Conservation (phyloP, 2,329 filamentous ascomycete species). For the Gaeumannomyces tritici region DNA sequence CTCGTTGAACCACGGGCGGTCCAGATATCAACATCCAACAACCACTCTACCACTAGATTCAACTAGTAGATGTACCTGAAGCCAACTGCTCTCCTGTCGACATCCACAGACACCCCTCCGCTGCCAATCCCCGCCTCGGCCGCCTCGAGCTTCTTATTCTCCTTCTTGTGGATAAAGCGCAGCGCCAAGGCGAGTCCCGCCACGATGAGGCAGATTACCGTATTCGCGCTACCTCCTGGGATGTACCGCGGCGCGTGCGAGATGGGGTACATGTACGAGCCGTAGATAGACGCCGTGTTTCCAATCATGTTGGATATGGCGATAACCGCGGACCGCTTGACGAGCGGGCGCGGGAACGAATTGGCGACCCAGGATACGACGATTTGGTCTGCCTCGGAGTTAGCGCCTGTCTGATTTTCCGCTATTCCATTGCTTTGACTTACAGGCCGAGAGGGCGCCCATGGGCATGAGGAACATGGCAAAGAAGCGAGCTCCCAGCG, state of each 20-base stretch:
- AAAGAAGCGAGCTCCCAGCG: slow-evolving; percentile 44
- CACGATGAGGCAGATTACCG: slow-evolving; percentile 52
- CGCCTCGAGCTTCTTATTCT: slow-evolving; percentile 49
- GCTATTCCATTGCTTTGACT: slow-evolving; percentile 4
- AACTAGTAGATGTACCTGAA: background rate
- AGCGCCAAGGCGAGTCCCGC: slow-evolving; percentile 41
- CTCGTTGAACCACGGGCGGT: too few relatives aligned
- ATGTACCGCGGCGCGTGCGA: slow-evolving; percentile 30
- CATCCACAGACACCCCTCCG: slow-evolving; percentile 6
- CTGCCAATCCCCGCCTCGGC: background rate
- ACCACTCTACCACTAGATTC: background rate
- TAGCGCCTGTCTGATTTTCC: background rate
- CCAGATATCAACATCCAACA: too few relatives aligned
- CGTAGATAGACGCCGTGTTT: slow-evolving; percentile 42
- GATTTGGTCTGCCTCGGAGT: slow-evolving; percentile 28
- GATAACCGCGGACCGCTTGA: slow-evolving; percentile 55
- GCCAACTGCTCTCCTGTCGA: slow-evolving; percentile 3
- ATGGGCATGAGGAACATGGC: slow-evolving; percentile 54
- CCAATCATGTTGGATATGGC: slow-evolving; percentile 60
- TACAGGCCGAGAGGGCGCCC: slow-evolving; percentile 37
- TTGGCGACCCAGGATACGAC: slow-evolving; percentile 62
- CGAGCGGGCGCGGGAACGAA: slow-evolving; percentile 60
- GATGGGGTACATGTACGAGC: slow-evolving; percentile 7
- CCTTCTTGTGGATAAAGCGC: slow-evolving; percentile 42
- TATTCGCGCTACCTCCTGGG: slow-evolving; percentile 49